Evolutionary conservation across 768 basidiomycete species (phyloP), one percentile per base, ranked within the genome.

Genomic region (Brasilioporus rufonigricans): DNA sequence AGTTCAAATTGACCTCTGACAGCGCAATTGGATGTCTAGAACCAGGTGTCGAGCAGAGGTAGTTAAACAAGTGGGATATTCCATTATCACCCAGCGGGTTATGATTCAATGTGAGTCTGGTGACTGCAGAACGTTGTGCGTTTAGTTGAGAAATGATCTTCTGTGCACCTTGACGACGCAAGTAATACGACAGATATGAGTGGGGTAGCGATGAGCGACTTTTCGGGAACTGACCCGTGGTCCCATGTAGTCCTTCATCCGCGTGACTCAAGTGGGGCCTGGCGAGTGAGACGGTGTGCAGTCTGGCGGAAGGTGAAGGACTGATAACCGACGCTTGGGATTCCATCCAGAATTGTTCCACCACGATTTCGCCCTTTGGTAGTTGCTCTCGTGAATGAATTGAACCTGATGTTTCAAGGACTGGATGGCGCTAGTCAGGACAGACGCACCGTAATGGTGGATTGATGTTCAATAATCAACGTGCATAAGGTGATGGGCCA

Each of bases 1-100:
- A 70, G 50, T 83, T 85, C 50, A 88, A 70, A 54, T 73, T 76
- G 33, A 88, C 83, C 59, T 85, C 81, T 2, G 67, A 62, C 53
- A 88, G 73, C 1, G 53, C 53, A 29, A 48, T 56, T 50, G 65
- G 70, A 63, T 84, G 74, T 54, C 69, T 72, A 44, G 74, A 71
- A 6, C 82, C 85, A 21, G 69, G 58, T 13, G 71, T 60, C 9
- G 85, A 85, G 23, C 69, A 65, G 8, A 88, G 75, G 61, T 80
- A 87, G 27, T 69, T 67, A 65, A 87, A 85, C 11, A 88, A 66
- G 8, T 73, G 68, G 26, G 73, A 70, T 57, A 79, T 75, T 13
- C 86, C 86, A 21, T 81, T 78, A 60, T 86, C 80, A 5, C 79
- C 78, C 3, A 88, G 76, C 6, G 73, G 60, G 59, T 85, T 88